Evolutionary conservation across 768 basidiomycete genomes (phyloP), one percentile per base, ranked within the genome.

Genomic region (Pholiota conissans): DNA sequence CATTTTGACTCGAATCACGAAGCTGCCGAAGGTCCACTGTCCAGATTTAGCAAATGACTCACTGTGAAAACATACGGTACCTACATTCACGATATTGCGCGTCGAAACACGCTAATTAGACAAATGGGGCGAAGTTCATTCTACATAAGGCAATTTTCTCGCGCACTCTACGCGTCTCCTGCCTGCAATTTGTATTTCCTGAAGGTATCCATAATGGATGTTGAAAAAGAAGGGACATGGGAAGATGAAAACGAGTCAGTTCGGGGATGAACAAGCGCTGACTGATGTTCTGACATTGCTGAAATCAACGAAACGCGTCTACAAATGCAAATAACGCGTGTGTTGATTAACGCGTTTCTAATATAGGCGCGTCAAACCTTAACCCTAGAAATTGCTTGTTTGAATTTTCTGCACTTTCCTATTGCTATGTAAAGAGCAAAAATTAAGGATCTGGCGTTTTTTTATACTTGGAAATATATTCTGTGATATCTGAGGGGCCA

Each of bases 331-430:
- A 67, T 39, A 67, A 64, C 61, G 61, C 66, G 66, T 58, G 32
- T 55, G 64, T 65, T 67, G 64, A 65, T 65, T 57, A 47, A 58
- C 66, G 66, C 63, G 66, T 55, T 45, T 49, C 57, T 63, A 67
- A 67, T 67, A 64, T 61, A 64, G 57, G 49, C 66, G 66, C 62
- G 66, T 65, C 56, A 60, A 64, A 65, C 64, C 63, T 58, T 67
- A 65, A 64, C 63, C 66, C 37, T 54, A 18, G 13, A 5, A n/a
- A 42, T 28, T 2, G 3, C 8, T 56, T 28, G 13, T 13, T 47
- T 46, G 18, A 30, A 32, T 30, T 29, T 55, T 37, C 26, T 22
- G 9, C 24, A 9, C 20, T 30, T 20, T 37, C 8, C 22, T 5
- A 26, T 45, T 3, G 22, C 42, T 24, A 32, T 39, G 7, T 10